Evolutionary conservation across 257 asterid species (phyloP).

Genomic region (Penstemon davidsonii): DNA sequence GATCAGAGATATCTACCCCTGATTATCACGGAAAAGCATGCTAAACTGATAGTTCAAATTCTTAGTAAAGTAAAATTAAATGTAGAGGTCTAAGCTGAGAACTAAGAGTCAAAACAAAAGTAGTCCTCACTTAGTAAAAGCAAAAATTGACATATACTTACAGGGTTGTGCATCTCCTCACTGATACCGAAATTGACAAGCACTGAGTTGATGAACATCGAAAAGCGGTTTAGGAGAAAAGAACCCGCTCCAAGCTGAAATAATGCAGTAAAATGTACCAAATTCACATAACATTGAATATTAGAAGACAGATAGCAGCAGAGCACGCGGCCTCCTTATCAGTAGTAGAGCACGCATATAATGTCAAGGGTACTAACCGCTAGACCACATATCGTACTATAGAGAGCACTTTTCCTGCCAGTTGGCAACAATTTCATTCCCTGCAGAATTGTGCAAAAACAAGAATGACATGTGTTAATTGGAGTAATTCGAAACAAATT

Average conservation of each 20-base stretch:
- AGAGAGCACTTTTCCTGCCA: conserved; percentile 77
- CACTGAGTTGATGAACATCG: conserved; percentile 60
- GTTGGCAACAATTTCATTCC: conserved; percentile 92
- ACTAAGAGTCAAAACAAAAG: conserved; percentile 1
- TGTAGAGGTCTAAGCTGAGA: background rate
- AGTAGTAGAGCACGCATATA: conserved; percentile 15
- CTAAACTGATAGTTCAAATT: background rate
- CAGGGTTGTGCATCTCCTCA: conserved; percentile 92
- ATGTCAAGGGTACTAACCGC: conserved; percentile 50
- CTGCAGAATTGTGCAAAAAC: conserved; percentile 44
- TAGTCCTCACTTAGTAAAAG: conserved; percentile 12
- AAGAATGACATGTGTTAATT: conserved; percentile 1
- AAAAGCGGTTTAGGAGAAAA: conserved; percentile 61
- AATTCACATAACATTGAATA: conserved; percentile 14
- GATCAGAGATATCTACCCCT: background rate
- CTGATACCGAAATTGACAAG: conserved; percentile 73
- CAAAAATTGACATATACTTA: conserved; percentile 40
- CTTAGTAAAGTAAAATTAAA: background rate
- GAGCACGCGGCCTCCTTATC: background rate
- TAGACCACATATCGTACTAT: conserved; percentile 76
- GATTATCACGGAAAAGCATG: background rate
- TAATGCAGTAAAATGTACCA: conserved; percentile 26
- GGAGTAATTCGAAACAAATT: background rate
- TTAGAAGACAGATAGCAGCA: conserved; percentile 8
- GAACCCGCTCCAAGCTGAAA: conserved; percentile 95